Evolutionary conservation across 2,329 filamentous ascomycete genomes (phyloP), one percentile per base, ranked within the genome.

Genomic region (Penicillium sp.): DNA sequence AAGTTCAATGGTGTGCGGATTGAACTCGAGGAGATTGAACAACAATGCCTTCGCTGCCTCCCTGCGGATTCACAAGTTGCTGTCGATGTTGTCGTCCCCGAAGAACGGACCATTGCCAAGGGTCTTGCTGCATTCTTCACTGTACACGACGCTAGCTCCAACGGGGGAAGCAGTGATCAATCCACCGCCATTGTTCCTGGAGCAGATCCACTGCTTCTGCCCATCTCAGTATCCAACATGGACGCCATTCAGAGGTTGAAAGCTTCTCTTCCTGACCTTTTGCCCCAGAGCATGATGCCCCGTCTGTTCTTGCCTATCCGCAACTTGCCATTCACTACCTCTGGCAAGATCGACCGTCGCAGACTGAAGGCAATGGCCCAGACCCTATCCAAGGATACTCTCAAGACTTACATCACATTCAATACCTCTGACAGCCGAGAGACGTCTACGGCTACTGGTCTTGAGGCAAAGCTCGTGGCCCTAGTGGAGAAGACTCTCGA

Each of bases 1-100:
- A 74, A 74, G 60, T 59, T 76, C 33, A 71, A 73, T 28, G 74
- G 74, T 3, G 70, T 73, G 49, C 69, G 74, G 0, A 70, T 76
- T 37, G 74, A 76, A 49, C 58, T 76, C 6, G 73, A 69, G 12
- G 73, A 76, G 50, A 72, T 76, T 39, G 73, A 75, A 49, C 68
- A 74, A 45, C 71, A 74, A 40, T 65, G 73, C 29, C 61, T 67
- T 19, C 58, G 65, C 9, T 65, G 68, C 28, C 63, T 72, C 5
- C 64, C 70, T 4, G 39, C 59, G 3, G 60, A 64, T 10, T 67
- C 67, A 3, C 70, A 74, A 37, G 71, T 71, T 2, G 72, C 71
- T 0, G 73, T 75, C n/a, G 74, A 75, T 39, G 57, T 76, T 0
- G 69, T 70, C 11, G 61, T 58, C 2, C 65, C 66, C 3, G 56